These are phyloP conservation scores for Rehmannia glutinosa DNA, from an alignment of 257 asterid species.

Conservation along the genomic window DNA sequence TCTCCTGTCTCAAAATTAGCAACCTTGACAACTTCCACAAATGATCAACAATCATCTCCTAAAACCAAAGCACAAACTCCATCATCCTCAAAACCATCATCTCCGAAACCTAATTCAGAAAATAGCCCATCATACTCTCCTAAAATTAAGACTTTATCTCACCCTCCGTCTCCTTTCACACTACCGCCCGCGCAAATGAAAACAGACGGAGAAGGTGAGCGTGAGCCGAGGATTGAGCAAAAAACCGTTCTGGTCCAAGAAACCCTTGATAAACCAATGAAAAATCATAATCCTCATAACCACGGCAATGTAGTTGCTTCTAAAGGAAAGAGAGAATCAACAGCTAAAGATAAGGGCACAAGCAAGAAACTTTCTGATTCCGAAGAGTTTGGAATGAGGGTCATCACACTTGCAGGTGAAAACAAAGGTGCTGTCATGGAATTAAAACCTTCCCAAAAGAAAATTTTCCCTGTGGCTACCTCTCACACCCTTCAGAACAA, in stretches of 20 bases:
- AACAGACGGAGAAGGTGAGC: neutral
- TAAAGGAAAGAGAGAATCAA: slow-evolving; percentile 18
- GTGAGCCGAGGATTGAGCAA: slow-evolving; percentile 27
- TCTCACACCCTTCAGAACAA: slow-evolving; percentile 12
- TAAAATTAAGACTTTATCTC: slow-evolving; percentile 21
- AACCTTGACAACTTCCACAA: neutral
- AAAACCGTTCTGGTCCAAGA: slow-evolving; percentile 32
- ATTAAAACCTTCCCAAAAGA: slow-evolving; percentile 37
- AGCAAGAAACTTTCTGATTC: slow-evolving; percentile 26
- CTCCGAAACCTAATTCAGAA: slow-evolving; percentile 16
- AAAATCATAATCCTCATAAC: neutral
- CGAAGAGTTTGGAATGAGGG: slow-evolving; percentile 38
- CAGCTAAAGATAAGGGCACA: slow-evolving; percentile 15
- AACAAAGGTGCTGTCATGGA: slow-evolving; percentile 85
- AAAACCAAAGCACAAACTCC: slow-evolving; percentile 12
- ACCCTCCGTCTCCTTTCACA: slow-evolving; percentile 50
- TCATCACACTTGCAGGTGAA: slow-evolving; percentile 70
- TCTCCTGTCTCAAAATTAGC: neutral
- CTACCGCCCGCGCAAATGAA: slow-evolving; percentile 31
- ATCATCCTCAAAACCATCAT: slow-evolving; percentile 22
- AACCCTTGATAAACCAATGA: slow-evolving; percentile 22
- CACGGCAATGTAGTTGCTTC: neutral
- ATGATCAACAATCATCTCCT: slow-evolving; percentile 14
- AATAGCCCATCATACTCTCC: slow-evolving; percentile 36
- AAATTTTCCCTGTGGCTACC: neutral